Evolutionary conservation across 768 basidiomycete genomes (phyloP), one percentile per base, ranked within the genome.

Genomic region (Thelephora aurantiotincta): DNA sequence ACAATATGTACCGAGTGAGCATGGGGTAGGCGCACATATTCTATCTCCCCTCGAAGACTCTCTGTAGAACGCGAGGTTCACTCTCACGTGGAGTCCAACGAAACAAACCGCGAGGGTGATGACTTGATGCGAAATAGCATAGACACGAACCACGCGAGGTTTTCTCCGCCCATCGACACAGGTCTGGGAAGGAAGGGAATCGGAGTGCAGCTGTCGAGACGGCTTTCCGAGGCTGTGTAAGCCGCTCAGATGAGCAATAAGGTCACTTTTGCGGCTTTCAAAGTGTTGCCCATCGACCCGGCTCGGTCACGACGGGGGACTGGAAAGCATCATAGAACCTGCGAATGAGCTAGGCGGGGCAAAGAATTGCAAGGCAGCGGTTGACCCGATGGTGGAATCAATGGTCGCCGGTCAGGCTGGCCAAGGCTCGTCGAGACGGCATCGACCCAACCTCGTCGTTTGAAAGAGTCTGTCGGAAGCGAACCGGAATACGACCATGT

Each of bases 1-100:
- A 16, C 45, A 14, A 14, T 35, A 9, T 7, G 33, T 44, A 26
- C 46, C 36, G 4, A 4, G 20, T 30, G 11, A 18, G 20, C 19
- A 19, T 34, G 16, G 20, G 5, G 3, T 47, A 92, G 93, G 93
- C n/a, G 80, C 88, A 41, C 98, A 98, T 60, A 97, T 98, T 51
- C 65, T 97, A 36, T 96, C 93, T 1, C 82, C 93, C 2, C 70
- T 98, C 2, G 90, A 97, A 63, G 90, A 96, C 60, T 77, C 84
- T 0, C 59, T 70, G 16, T 88, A 97, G 65, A 97, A 97, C 58
- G 81, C 81, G 36, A 94, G 96, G 0, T 89, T 98, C 60, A 62
- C 79, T 2, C 61, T 98, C 44, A 73, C 74, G n/a, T 99, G 88
- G 82, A 70, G 74, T 34, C 77, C 77, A 38, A 67, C 73, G 1